These are phyloP conservation scores for Leucogyrophana mollusca DNA, from an alignment of 768 basidiomycete genomes.

Conservation along the genomic window DNA sequence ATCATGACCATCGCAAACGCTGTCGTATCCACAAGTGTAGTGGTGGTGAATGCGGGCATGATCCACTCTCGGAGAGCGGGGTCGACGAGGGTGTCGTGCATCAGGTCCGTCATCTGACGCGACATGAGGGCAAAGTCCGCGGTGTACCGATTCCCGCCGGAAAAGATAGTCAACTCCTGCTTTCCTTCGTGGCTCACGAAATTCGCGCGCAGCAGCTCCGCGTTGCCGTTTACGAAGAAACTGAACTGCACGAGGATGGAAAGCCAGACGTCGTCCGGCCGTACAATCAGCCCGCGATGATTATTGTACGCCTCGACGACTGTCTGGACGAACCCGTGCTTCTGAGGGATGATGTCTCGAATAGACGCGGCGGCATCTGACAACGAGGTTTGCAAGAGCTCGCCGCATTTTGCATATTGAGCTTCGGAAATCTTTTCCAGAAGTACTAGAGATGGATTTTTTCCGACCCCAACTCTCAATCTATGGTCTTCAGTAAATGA, in stretches of 20 bases:
- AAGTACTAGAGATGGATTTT: slow-evolving; percentile 19
- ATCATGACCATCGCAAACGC: slow-evolving; percentile 41
- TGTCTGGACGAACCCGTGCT: slow-evolving; percentile 36
- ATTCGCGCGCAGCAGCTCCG: slow-evolving; percentile 29
- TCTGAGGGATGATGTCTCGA: slow-evolving; percentile 27
- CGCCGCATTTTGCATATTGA: slow-evolving; percentile 17
- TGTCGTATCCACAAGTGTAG: slow-evolving; percentile 37
- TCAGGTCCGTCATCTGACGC: slow-evolving; percentile 16
- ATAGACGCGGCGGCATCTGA: slow-evolving; percentile 12
- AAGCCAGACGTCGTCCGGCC: slow-evolving; percentile 51
- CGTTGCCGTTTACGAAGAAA: slow-evolving; percentile 38
- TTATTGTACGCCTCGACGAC: slow-evolving; percentile 33
- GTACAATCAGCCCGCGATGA: slow-evolving; percentile 37
- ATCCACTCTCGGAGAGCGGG: slow-evolving; percentile 37
- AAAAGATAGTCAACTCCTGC: slow-evolving; percentile 24
- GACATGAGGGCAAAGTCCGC: slow-evolving; percentile 33
- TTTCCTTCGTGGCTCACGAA: slow-evolving; percentile 27
- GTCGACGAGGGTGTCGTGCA: slow-evolving; percentile 21
- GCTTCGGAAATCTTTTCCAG: slow-evolving; percentile 18
- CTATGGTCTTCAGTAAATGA: slow-evolving; percentile 31
- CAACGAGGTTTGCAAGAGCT: slow-evolving; percentile 30
- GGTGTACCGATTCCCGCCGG: slow-evolving; percentile 13
- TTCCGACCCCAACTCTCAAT: slow-evolving; percentile 17
- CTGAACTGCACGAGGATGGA: slow-evolving; percentile 35
- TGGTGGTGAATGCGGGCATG: slow-evolving; percentile 44